These are phyloP conservation scores for Phaeosphaeriaceae sp. DNA, from an alignment of 2,329 filamentous ascomycete genomes.

Conservation along the genomic window DNA sequence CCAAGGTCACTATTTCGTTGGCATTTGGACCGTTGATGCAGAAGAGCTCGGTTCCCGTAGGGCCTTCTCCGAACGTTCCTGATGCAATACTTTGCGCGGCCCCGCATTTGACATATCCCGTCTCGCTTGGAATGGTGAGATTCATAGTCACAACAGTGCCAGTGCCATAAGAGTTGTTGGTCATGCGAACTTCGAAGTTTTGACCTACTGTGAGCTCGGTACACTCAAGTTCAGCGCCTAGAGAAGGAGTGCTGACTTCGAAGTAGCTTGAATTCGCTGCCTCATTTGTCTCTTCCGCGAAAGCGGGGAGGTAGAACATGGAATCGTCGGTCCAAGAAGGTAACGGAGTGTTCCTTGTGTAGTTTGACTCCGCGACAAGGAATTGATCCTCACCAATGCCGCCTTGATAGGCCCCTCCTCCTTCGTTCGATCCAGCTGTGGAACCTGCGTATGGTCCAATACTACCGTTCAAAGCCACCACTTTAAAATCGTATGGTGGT, in stretches of 20 bases:
- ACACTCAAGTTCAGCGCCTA: constrained; percentile 48
- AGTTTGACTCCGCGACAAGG: constrained; percentile 55
- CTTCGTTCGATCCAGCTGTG: not conserved
- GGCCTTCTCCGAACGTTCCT: not conserved
- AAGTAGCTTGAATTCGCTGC: constrained; percentile 14
- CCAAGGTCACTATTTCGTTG: constrained; percentile 15
- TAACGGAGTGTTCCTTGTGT: constrained; percentile 51
- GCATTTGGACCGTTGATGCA: constrained; percentile 17
- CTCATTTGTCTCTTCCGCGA: constrained; percentile 3
- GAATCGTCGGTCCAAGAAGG: constrained; percentile 59
- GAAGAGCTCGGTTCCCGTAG: not conserved
- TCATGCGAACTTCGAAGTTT: constrained; percentile 4
- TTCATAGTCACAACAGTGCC: not conserved
- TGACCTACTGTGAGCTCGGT: constrained; percentile 20
- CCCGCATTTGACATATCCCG: not conserved
- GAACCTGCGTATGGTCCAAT: constrained; percentile 14
- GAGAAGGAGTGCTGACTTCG: constrained; percentile 38
- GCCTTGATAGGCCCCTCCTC: constrained; percentile 36
- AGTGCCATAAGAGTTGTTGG: no score
- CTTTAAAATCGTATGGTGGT: constrained; percentile 19
- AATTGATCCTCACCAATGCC: constrained; percentile 48
- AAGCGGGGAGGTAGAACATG: constrained; percentile 59
- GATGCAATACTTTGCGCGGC: not conserved
- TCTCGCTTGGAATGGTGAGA: not conserved
- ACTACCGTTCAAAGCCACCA: constrained; percentile 36